A percentile compares a stretch with the other conserved stretches of the same genome.
phyloP scores from a whole-genome alignment of 1,284 basidiomycete genomes.

The Sporisorium scitamineum region DNA sequence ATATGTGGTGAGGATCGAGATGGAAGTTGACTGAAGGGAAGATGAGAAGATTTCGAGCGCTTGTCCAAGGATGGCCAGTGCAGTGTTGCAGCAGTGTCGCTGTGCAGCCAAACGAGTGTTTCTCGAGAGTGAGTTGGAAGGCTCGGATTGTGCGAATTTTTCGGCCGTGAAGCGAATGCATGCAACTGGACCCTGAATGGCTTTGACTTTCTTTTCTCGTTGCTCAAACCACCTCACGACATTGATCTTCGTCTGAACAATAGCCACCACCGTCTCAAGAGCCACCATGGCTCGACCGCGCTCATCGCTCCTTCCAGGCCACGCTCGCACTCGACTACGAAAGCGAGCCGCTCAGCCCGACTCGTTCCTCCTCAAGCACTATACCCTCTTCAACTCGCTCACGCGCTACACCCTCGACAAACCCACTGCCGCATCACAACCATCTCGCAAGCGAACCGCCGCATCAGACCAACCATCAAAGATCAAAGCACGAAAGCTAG shows the following conservation, averaged over 20 bases:
- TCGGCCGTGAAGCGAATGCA: slow-evolving; percentile 21
- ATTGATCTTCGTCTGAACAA: not conserved
- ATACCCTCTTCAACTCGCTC: slow-evolving; percentile 32
- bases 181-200: slow-evolving; percentile 29
- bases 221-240: not conserved
- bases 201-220: not conserved
- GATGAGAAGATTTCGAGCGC: not conserved
- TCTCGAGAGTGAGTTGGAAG: slow-evolving; percentile 14
- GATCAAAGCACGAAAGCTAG: not conserved
- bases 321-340: slow-evolving; percentile 7
- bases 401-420: slow-evolving; percentile 18
- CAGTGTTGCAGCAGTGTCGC: slow-evolving; percentile 6
- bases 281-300: slow-evolving; percentile 6
- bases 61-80: slow-evolving; percentile 24
- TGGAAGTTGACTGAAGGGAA: not conserved
- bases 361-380: slow-evolving; percentile 32
- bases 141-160: slow-evolving; percentile 6
- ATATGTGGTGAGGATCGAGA: not conserved
- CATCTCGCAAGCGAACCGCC: not conserved
- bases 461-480: not conserved
- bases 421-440: not conserved
- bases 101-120: not conserved
- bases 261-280: not conserved
- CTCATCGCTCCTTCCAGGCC: slow-evolving; percentile 2
- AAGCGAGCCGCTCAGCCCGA: slow-evolving; percentile 6